Conservation (phyloP, 2,329 filamentous ascomycete genomes). For the Cylindrodendrum hubeiense region DNA sequence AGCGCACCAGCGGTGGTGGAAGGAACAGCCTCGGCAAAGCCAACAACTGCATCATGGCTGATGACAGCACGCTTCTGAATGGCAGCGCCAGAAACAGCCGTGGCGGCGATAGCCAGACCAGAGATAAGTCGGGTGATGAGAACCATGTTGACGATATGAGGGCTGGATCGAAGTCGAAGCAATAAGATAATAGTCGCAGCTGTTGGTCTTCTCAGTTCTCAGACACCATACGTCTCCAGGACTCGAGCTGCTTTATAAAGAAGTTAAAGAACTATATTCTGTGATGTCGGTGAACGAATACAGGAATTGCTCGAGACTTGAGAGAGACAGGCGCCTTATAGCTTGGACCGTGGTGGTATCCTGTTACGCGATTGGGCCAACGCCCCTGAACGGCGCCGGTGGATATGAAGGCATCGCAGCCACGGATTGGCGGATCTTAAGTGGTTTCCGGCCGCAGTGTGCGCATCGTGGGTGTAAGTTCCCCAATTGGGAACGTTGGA, state of each 20-base stretch:
- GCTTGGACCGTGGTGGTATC: slow-evolving; percentile 12
- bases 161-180: not conserved
- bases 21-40: slow-evolving; percentile 48
- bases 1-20: slow-evolving; percentile 42
- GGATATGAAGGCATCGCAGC: slow-evolving; percentile 28
- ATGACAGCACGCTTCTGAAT: slow-evolving; percentile 46
- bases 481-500: slow-evolving; percentile 37
- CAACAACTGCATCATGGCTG: slow-evolving; percentile 48
- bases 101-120: slow-evolving; percentile 31
- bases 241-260: slow-evolving; percentile 12
- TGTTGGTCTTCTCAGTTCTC: not conserved
- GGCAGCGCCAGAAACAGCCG: slow-evolving; percentile 39
- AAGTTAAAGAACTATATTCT: not conserved
- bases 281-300: slow-evolving; percentile 19
- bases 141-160: slow-evolving; percentile 32
- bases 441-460: slow-evolving; percentile 25
- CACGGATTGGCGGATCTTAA: slow-evolving; percentile 40
- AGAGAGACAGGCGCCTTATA: slow-evolving; percentile 23
- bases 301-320: slow-evolving; percentile 1
- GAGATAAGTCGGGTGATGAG: slow-evolving; percentile 35
- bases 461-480: slow-evolving; percentile 26
- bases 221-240: not conserved
- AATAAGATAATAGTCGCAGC: not conserved
- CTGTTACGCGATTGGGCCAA: slow-evolving; percentile 24
- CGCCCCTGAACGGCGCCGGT: slow-evolving; percentile 30